Evolutionary conservation across 2,329 filamentous ascomycete genomes (phyloP).

Genomic region (Dryadomyces quercivorus): DNA sequence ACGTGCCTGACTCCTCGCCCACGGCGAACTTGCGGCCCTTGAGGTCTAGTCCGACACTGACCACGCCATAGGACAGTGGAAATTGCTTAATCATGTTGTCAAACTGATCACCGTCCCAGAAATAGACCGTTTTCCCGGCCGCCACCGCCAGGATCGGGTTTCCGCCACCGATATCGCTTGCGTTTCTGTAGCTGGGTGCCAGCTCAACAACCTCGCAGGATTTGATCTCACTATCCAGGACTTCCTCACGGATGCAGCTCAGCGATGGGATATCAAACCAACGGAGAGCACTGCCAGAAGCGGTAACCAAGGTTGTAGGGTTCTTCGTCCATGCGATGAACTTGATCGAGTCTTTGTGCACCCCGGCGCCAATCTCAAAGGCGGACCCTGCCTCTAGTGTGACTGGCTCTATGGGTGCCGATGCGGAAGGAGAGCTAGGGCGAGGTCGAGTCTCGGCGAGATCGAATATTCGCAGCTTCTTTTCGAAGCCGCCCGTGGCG

Average conservation of each 20-base stretch:
- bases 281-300: slow-evolving; percentile 79
- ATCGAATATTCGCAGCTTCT: slow-evolving; percentile 91
- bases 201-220: slow-evolving; percentile 80
- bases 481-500: slow-evolving; percentile 90
- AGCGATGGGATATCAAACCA: slow-evolving; percentile 86
- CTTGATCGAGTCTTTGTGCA: slow-evolving; percentile 84
- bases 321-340: slow-evolving; percentile 90
- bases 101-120: slow-evolving; percentile 68
- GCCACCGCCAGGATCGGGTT: slow-evolving; percentile 71
- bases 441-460: slow-evolving; percentile 47
- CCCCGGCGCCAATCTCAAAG: slow-evolving; percentile 78
- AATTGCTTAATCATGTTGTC: slow-evolving; percentile 66
- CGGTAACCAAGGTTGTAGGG: slow-evolving; percentile 79
- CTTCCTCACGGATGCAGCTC: slow-evolving; percentile 61
- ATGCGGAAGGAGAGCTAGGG: slow-evolving; percentile 20
- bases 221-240: slow-evolving; percentile 74
- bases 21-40: slow-evolving; percentile 75
- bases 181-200: slow-evolving; percentile 43
- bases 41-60: slow-evolving; percentile 79
- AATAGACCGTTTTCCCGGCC: slow-evolving; percentile 87
- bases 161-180: slow-evolving; percentile 53
- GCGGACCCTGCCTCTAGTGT: slow-evolving; percentile 48
- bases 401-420: slow-evolving; percentile 22
- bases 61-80: slow-evolving; percentile 71
- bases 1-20: slow-evolving; percentile 83